A percentile compares a stretch with the other conserved stretches of the same genome.
These are phyloP conservation scores for Schizophyllum commune DNA, from an alignment of 1,284 basidiomycete genomes.

Conservation along the genomic window DNA sequence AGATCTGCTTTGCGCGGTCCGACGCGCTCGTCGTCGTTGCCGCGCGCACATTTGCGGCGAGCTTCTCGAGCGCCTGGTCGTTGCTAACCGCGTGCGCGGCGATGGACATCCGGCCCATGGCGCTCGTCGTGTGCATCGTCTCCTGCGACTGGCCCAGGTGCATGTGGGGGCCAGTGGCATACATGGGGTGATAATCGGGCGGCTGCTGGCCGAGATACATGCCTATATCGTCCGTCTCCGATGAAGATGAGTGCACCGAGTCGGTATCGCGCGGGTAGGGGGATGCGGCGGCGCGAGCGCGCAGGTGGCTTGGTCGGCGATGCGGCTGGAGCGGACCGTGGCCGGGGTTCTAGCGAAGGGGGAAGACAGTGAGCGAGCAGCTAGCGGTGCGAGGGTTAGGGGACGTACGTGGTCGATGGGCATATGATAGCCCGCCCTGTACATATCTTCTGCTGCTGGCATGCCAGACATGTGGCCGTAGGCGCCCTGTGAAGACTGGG, in stretches of 20 bases:
- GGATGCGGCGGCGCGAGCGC: conserved; percentile 68
- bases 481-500: conserved; percentile 65
- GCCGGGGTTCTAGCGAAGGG: conserved; percentile 61
- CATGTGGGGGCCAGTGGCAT: conserved; percentile 34
- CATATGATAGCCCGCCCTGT: conserved; percentile 52
- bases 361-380: conserved; percentile 31
- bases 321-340: conserved; percentile 68
- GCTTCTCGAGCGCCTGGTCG: conserved; percentile 75
- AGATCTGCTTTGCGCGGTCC: conserved; percentile 83
- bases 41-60: conserved; percentile 78
- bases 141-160: conserved; percentile 49
- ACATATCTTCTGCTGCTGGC: conserved; percentile 55
- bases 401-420: conserved; percentile 27
- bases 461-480: conserved; percentile 44
- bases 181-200: conserved; percentile 57
- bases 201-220: conserved; percentile 54
- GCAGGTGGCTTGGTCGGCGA: conserved; percentile 64
- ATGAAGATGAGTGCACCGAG: conserved; percentile 77
- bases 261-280: conserved; percentile 78
- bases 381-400: conserved; percentile 8
- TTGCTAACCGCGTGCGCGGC: conserved; percentile 26
- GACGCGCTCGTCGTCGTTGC: conserved; percentile 85
- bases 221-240: conserved; percentile 76
- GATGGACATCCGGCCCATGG: conserved; percentile 68
- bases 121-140: conserved; percentile 54